Evolutionary conservation across 805 yeast genomes (phyloP), one percentile per base, ranked within the genome.

Genomic region (Starmerella etchellsii): DNA sequence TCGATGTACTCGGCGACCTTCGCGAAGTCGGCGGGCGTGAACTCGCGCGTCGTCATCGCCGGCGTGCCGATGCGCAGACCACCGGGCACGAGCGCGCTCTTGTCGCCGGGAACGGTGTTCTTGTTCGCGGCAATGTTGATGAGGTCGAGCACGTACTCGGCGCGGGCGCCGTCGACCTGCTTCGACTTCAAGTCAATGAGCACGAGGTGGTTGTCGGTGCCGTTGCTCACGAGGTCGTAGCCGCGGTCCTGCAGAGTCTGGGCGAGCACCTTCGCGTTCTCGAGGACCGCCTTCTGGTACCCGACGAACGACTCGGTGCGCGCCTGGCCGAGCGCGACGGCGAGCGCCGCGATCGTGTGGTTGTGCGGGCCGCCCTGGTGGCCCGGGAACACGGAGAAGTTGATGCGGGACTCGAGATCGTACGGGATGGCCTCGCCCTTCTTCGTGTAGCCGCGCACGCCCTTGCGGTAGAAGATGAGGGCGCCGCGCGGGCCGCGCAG

Each of bases 321-420:
- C 42, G 95, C 87, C 69, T 88, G 97, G 60, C 83, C 83, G 57
- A 88, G 73, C 29, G 97, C 97, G 43, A 85, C 88, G 25, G 97
- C 94, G 54, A 88, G 70, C 18, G 97, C 97, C 49, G 95, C 76
- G 58, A 88, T 88, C 54, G 97, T 88, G 66, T 88, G 96, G 69
- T 88, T 88, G 66, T 88, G 97, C 53, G 98, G 98, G 59, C 98
- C 98, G 70, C 98, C 98, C 70, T 88, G 98, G 64, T 88, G 97
- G 50, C 94, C 97, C 54, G 98, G 98, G 82, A 88, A 88, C 42
- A 88, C 97, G 25, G 95, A 83, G 60, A 88, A 88, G 73, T 88
- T 88, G 65, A 88, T 85, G 61, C 76, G 80, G 59, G 76, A 75
- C 65, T 88, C 97, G 58, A 88, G 73, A 56, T 88, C 95, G 62